Evolutionary conservation across 805 yeast genomes (phyloP), one percentile per base, ranked within the genome.

Genomic region (Nakazawaea ernobii): DNA sequence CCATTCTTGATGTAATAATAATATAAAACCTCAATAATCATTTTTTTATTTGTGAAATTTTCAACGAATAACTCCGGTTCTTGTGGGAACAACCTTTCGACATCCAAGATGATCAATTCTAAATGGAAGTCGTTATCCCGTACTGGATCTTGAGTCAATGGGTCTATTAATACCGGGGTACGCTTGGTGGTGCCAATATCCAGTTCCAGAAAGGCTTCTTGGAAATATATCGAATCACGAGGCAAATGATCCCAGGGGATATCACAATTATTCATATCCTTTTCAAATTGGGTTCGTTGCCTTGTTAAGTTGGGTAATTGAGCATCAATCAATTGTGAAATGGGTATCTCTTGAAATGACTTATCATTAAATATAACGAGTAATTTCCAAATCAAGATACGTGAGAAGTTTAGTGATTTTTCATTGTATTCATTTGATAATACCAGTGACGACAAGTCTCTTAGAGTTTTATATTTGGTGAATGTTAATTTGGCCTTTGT

Each of bases 61-160:
- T 59, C 49, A 14, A 66, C 62, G 50, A 67, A 67, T 46, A 57
- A 52, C 13, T 50, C 46, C 1, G 67, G 66, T 17, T 52, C 49
- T 41, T 66, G 69, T 1, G 83, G 82, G 52, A 78, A 77, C 10
- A 78, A 59, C 46, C 83, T 58, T 39, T 76, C 76, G 3, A 77
- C 73, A 50, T 78, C 83, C 39, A 74, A 55, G n/a, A 75, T 67
- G 29, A 78, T 69, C 7, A 66, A 60, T 27, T 64, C 63, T 28
- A 78, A 59, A 8, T 71, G 60, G 30, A 74, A 77, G 3, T 14
- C 10, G 8, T 62, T 42, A 51, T 74, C 77, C 1, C 62, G 51
- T n/a, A 52, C 55, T 2, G 27, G 29, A 10, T 30, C 33, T 14
- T 40, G 42, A 10, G 44, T 30, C 15, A 42, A 40, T n/a, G 51